Conservation (phyloP, 257 asterid species). For the Leonotis leonurus region DNA sequence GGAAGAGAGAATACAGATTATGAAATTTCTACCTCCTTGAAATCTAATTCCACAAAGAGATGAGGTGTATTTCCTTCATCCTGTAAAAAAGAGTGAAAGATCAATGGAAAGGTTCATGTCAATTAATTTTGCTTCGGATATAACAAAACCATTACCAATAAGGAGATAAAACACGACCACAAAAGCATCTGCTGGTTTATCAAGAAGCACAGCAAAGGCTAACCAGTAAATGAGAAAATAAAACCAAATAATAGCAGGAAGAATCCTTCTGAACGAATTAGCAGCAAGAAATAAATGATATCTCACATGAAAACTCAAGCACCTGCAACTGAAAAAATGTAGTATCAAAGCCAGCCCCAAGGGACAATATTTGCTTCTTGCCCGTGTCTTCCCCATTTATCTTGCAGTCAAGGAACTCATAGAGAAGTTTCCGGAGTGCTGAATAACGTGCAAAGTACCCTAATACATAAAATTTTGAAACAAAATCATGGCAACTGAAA, state of each 20-base stretch:
- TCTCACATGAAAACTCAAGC: slow-evolving; percentile 29
- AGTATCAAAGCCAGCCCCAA: slow-evolving; percentile 98
- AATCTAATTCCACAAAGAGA: slow-evolving; percentile 85
- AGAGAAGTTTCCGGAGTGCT: slow-evolving; percentile 67
- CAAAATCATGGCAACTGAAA: slow-evolving; percentile 13
- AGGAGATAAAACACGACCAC: background rate
- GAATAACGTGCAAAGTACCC: slow-evolving; percentile 97
- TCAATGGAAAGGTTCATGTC: background rate
- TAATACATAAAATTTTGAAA: slow-evolving; percentile 22
- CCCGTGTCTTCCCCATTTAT: slow-evolving; percentile 29
- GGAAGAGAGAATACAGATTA: background rate
- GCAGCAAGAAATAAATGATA: slow-evolving; percentile 12
- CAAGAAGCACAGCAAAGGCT: background rate
- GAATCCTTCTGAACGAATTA: slow-evolving; percentile 8
- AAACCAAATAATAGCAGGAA: background rate
- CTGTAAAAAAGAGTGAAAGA: slow-evolving; percentile 42
- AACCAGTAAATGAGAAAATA: slow-evolving; percentile 9
- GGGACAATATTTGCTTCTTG: slow-evolving; percentile 79
- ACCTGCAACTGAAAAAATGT: slow-evolving; percentile 91
- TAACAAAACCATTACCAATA: background rate
- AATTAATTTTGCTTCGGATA: background rate
- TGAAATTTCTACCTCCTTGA: slow-evolving; percentile 61
- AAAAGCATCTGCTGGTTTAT: background rate
- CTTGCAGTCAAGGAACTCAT: slow-evolving; percentile 67
- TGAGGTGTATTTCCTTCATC: slow-evolving; percentile 89